Evolutionary conservation across 2,329 filamentous ascomycete species (phyloP).

Genomic region (Aspergillus brunneoviolaceus): DNA sequence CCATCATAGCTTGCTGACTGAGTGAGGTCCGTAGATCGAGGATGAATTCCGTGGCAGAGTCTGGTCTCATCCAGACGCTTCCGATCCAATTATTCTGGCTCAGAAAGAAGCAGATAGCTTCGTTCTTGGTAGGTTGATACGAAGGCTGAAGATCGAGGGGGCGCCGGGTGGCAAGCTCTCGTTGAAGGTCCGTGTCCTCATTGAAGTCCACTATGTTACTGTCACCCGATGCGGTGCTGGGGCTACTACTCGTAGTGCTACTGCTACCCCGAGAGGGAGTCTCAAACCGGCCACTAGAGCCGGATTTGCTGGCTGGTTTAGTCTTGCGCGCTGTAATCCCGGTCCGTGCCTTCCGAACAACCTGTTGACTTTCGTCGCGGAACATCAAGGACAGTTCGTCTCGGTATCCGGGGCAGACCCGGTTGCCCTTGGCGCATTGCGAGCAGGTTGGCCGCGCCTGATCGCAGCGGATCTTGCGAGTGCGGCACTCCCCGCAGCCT

Average conservation of each 20-base stretch:
- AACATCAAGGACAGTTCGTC: conserved; percentile 66
- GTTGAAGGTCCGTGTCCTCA: conserved; percentile 22
- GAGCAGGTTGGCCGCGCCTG: conserved; percentile 61
- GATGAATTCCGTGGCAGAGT: conserved; percentile 17
- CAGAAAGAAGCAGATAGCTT: conserved; percentile 39
- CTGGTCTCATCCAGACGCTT: conserved; percentile 25
- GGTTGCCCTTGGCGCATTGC: conserved; percentile 61
- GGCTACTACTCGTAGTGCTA: conserved; percentile 15
- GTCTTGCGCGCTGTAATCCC: conserved; percentile 29
- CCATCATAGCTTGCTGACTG: conserved; percentile 37
- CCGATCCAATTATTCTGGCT: conserved; percentile 35
- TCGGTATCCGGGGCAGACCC: conserved; percentile 63
- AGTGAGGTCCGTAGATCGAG: conserved; percentile 18
- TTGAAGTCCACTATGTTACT: conserved; percentile 6
- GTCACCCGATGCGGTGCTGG: not conserved
- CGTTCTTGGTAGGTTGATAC: conserved; percentile 27
- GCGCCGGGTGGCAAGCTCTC: conserved; percentile 9
- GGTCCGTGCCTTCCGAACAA: conserved; percentile 58
- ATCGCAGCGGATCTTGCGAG: conserved; percentile 55
- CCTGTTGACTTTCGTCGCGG: conserved; percentile 64
- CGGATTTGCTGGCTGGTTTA: conserved; percentile 14
- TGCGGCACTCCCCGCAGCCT: conserved; percentile 45
- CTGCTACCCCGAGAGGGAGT: conserved; percentile 23
- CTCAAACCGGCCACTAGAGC: conserved; percentile 17
- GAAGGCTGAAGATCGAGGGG: conserved; percentile 26